Conservation (phyloP, 2,329 filamentous ascomycete species). For the Aaosphaeria arxii region DNA sequence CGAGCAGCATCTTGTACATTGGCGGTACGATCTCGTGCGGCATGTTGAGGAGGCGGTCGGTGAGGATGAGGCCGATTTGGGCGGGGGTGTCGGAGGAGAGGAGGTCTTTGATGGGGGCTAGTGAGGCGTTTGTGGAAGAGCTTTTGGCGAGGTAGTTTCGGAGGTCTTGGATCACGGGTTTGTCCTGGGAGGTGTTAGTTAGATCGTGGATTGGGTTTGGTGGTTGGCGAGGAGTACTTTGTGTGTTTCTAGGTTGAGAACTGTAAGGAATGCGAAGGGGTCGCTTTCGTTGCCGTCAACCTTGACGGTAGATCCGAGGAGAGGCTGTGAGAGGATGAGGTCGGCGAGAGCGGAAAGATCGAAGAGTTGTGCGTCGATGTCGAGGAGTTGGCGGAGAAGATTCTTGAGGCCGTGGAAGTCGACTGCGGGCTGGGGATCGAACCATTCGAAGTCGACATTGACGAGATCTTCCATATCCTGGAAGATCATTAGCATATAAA, state of each 20-base stretch:
- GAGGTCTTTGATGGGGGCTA: constrained; percentile 46
- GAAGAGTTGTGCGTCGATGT: constrained; percentile 80
- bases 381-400: constrained; percentile 86
- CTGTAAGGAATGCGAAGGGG: constrained; percentile 87
- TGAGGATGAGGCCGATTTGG: constrained; percentile 81
- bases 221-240: constrained; percentile 38
- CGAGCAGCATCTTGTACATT: constrained; percentile 89
- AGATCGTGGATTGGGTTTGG: background rate
- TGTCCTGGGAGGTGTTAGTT: constrained; percentile 48
- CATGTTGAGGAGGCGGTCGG: constrained; percentile 93
- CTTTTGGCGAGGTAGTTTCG: constrained; percentile 66
- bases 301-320: constrained; percentile 92
- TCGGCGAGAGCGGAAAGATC: constrained; percentile 85
- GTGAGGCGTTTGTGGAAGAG: constrained; percentile 50
- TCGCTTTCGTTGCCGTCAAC: constrained; percentile 93
- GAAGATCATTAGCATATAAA: background rate
- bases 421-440: constrained; percentile 83
- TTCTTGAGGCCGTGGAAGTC: constrained; percentile 96
- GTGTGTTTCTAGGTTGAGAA: constrained; percentile 78
- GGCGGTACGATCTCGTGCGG: constrained; percentile 89
- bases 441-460: constrained; percentile 98
- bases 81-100: constrained; percentile 31
- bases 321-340: constrained; percentile 79
- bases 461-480: constrained; percentile 81
- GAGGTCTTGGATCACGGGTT: constrained; percentile 68